These are phyloP conservation scores for Macaranga tanarius DNA, from an alignment of 441 rosid species.

Conservation along the genomic window DNA sequence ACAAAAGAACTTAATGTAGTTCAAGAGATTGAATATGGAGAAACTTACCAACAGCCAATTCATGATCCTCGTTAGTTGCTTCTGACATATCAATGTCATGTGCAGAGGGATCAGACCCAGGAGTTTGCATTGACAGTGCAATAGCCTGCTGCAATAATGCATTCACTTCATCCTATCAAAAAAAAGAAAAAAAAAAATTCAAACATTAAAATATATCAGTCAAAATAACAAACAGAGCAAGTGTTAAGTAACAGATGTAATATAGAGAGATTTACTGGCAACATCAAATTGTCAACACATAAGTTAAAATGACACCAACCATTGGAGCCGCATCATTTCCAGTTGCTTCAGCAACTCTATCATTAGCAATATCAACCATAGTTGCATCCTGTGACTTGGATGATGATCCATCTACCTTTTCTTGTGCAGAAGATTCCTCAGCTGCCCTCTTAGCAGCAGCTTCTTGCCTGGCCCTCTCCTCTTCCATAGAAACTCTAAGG, in stretches of 20 bases:
- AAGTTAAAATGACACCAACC: conserved; percentile 38
- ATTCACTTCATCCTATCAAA: conserved; percentile 51
- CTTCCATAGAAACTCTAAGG: conserved; percentile 88
- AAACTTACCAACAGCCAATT: conserved; percentile 55
- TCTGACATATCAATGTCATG: conserved; percentile 58
- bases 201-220: background rate
- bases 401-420: conserved; percentile 49
- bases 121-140: conserved; percentile 62
- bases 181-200: conserved; percentile 21
- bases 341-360: conserved; percentile 16
- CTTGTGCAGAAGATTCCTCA: conserved; percentile 56
- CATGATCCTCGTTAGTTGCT: conserved; percentile 49
- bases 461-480: conserved; percentile 94
- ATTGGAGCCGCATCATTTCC: conserved; percentile 37
- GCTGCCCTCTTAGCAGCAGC: conserved; percentile 84
- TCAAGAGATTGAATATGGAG: background rate
- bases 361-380: conserved; percentile 29
- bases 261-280: background rate
- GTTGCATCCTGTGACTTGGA: conserved; percentile 49
- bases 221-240: background rate
- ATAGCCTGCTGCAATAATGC: conserved; percentile 59
- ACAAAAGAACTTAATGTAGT: background rate
- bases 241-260: background rate
- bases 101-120: conserved; percentile 38
- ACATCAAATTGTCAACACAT: background rate